Conservation (phyloP, 768 basidiomycete genomes). For the Suillus subaureus region DNA sequence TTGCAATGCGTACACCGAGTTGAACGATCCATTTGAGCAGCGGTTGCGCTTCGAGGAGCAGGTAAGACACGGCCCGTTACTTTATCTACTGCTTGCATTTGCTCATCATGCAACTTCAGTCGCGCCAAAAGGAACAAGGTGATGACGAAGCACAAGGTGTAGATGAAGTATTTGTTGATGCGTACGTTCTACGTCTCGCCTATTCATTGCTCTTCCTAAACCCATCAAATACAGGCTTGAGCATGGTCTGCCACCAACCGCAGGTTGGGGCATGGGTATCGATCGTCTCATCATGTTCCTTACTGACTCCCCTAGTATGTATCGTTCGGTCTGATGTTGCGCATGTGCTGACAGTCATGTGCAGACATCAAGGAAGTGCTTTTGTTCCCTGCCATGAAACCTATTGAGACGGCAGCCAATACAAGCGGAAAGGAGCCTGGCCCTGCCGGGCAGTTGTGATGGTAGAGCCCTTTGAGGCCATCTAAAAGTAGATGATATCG, state of each 20-base stretch:
- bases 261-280: slow-evolving; percentile 96
- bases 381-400: slow-evolving; percentile 98
- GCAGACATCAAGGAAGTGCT: slow-evolving; percentile 96
- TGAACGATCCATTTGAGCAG: slow-evolving; percentile 99
- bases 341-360: slow-evolving; percentile 12
- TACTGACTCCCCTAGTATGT: slow-evolving; percentile 89
- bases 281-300: slow-evolving; percentile 99
- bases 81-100: not conserved
- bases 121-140: slow-evolving; percentile 91
- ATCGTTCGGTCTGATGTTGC: not conserved
- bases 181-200: slow-evolving; percentile 53
- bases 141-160: slow-evolving; percentile 98
- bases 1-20: slow-evolving; percentile 98
- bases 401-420: slow-evolving; percentile 53
- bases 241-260: slow-evolving; percentile 96
- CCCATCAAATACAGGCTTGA: slow-evolving; percentile 63
- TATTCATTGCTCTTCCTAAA: not conserved
- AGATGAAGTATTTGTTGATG: slow-evolving; percentile 94
- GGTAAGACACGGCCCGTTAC: slow-evolving; percentile 36
- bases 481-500: slow-evolving; percentile 6
- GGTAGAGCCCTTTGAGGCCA: not conserved
- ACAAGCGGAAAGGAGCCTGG: slow-evolving; percentile 33
- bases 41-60: slow-evolving; percentile 95
- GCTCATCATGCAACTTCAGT: slow-evolving; percentile 37
- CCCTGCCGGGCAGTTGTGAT: slow-evolving; percentile 24